phyloP scores from a whole-genome alignment of 495 filamentous ascomycete species.

The Aspergillus biplanus region DNA sequence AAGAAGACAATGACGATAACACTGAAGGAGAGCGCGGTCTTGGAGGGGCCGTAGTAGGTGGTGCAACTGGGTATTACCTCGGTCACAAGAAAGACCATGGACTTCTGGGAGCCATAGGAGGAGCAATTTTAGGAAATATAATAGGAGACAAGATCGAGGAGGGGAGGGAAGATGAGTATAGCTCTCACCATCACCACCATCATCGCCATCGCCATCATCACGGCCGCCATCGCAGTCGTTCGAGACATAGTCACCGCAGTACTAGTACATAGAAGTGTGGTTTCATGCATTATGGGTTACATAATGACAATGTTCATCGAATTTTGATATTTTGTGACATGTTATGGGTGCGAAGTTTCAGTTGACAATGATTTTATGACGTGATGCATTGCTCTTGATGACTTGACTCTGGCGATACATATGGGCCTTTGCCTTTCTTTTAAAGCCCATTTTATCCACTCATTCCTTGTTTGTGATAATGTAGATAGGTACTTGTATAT shows the following conservation, averaged over 20 bases:
- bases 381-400: too few species aligned
- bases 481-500: too few species aligned
- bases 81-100: constrained; percentile 54
- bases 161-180: constrained; percentile 1
- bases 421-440: too few species aligned
- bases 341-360: too few species aligned
- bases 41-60: constrained; percentile 46
- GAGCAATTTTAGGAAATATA: constrained; percentile 52
- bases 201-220: constrained; percentile 24
- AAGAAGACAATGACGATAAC: constrained; percentile 18
- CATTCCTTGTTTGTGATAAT: too few species aligned
- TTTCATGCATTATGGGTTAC: background rate
- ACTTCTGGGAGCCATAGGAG: constrained; percentile 51
- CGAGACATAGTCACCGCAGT: constrained; percentile 25
- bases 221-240: constrained; percentile 33
- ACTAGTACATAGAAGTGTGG: constrained; percentile 1
- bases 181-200: constrained; percentile 1
- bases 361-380: too few species aligned
- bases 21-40: constrained; percentile 41
- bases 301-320: background rate
- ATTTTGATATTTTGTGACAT: background rate
- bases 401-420: too few species aligned
- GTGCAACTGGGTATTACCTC: constrained; percentile 49
- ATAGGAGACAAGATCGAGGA: constrained; percentile 46
- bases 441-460: too few species aligned